phyloP scores from a whole-genome alignment of 768 basidiomycete species.

The Artomyces pyxidatus region DNA sequence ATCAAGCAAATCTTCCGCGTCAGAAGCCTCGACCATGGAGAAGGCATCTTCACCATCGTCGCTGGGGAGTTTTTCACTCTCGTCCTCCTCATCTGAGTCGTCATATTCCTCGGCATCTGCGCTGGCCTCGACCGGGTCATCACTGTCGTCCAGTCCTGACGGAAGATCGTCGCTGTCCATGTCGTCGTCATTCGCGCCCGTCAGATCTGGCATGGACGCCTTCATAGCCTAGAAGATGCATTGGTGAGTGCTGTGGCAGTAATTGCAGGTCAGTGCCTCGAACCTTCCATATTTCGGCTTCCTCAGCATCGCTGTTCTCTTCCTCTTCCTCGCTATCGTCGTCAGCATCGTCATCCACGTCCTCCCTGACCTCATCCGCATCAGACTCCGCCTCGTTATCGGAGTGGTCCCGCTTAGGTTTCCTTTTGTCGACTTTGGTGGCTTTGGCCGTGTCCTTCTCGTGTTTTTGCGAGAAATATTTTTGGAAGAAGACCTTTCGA shows the following conservation, averaged over 20 bases:
- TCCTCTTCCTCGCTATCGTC: slow-evolving; percentile 18
- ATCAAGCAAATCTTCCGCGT: slow-evolving; percentile 62
- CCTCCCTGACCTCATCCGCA: slow-evolving; percentile 24
- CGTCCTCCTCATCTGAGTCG: slow-evolving; percentile 19
- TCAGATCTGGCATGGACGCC: slow-evolving; percentile 63
- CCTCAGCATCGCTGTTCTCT: slow-evolving; percentile 40
- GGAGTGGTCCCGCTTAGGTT: slow-evolving; percentile 29
- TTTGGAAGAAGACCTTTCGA: slow-evolving; percentile 79
- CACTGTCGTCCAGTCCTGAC: slow-evolving; percentile 21
- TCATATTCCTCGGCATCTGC: slow-evolving; percentile 23
- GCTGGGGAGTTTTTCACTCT: slow-evolving; percentile 18
- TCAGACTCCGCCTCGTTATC: slow-evolving; percentile 27
- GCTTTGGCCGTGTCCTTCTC: slow-evolving; percentile 42
- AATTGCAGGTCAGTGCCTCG: slow-evolving; percentile 7
- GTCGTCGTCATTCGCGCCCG: slow-evolving; percentile 24
- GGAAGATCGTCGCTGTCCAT: slow-evolving; percentile 24
- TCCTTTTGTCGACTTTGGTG: slow-evolving; percentile 39
- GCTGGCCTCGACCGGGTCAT: slow-evolving; percentile 19
- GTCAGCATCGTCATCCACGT: slow-evolving; percentile 25
- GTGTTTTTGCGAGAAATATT: slow-evolving; percentile 73
- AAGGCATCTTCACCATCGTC: slow-evolving; percentile 26
- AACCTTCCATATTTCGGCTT: slow-evolving; percentile 88
- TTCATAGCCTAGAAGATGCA: slow-evolving; percentile 66
- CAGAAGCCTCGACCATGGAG: slow-evolving; percentile 56
- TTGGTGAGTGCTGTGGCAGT: slow-evolving; percentile 1